Base-by-base conservation (phyloP, 2,329 filamentous ascomycete species). In the Cryphonectria radicalis region DNA sequence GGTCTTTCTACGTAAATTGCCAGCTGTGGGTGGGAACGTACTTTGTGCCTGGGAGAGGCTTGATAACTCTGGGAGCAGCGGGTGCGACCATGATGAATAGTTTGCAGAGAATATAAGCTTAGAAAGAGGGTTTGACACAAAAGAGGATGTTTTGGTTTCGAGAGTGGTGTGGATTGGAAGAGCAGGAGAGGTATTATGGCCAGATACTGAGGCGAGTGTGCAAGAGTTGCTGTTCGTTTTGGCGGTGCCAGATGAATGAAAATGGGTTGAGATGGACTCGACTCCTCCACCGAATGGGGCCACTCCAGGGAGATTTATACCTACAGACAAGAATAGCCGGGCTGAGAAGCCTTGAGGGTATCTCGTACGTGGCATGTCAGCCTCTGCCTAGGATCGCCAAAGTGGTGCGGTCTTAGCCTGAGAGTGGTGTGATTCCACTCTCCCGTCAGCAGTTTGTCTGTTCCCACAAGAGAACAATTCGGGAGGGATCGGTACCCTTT, bases 381-480 rank as follows among this genome's bases (percentile, higher is more conserved):
- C 10, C 17, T 40, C 28, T 43, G 40, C 46, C 55, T 55, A 35
- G 63, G 66, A 55, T 63, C 62, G 55, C 42, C 43, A 66, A 63
- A 11, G 53, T 71, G 66, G 63, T 69, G 2, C 62, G 62, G 35
- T 64, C 62, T 43, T 65, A 60, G 60, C 40, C 64, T 72, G 71
- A 72, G 57, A 28, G 43, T 70, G 71, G 68, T 65, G 65, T 70
- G 71, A 72, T 70, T 17, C 42, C 22, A 66, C 62, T 40, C 62
- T 72, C 57, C 62, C 37, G 65, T 72, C 68, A 72, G 71, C 65
- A 60, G 62, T 59, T 67, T 70, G 60, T 46, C 59, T 66, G 68
- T 70, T 68, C 63, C 55, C 46, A 63, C 40, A 13, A 40, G 64
- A 64, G 43, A 25, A 46, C 35, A 53, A 65, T 60, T 64, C 50